Evolutionary conservation across 305 asterid species (phyloP).

Genomic region (Fraxinus greggii): DNA sequence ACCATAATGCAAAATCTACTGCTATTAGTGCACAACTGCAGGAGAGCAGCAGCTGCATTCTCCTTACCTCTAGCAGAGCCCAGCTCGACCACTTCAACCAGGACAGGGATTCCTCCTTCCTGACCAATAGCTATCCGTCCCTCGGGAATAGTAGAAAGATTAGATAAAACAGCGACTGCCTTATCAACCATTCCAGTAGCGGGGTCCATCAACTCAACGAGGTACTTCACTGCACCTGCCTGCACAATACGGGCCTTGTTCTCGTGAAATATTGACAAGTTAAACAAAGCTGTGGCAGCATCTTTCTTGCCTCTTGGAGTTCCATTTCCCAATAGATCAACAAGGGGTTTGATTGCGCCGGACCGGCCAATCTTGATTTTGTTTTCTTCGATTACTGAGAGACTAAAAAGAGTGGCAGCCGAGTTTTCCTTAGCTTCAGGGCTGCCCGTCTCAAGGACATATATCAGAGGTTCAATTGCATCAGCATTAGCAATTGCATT

Average conservation of each 20-base stretch:
- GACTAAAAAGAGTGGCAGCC: constrained; percentile 90
- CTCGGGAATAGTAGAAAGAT: constrained; percentile 79
- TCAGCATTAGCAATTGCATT: constrained; percentile 73
- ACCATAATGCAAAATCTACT: constrained; percentile 70
- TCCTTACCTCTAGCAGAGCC: constrained; percentile 93
- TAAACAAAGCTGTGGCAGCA: constrained; percentile 84
- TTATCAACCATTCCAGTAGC: constrained; percentile 92
- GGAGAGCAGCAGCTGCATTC: constrained; percentile 91
- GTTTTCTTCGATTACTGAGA: constrained; percentile 80
- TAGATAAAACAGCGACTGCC: constrained; percentile 88
- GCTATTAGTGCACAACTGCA: constrained; percentile 74
- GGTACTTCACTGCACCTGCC: constrained; percentile 87
- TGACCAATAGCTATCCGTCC: constrained; percentile 74
- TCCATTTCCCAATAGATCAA: constrained; percentile 78
- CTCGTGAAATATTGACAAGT: constrained; percentile 76
- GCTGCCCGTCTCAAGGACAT: constrained; percentile 74
- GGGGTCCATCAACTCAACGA: constrained; percentile 90
- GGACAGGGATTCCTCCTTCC: constrained; percentile 71
- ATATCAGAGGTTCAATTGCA: constrained; percentile 80
- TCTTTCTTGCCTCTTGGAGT: constrained; percentile 92
- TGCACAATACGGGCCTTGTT: constrained; percentile 82
- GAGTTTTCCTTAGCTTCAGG: constrained; percentile 86
- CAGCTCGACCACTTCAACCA: constrained; percentile 91
- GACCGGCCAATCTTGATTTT: constrained; percentile 76
- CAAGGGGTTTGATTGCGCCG: constrained; percentile 78